Conservation (phyloP, 2,329 filamentous ascomycete genomes). For the Fusarium pseudograminearum region DNA sequence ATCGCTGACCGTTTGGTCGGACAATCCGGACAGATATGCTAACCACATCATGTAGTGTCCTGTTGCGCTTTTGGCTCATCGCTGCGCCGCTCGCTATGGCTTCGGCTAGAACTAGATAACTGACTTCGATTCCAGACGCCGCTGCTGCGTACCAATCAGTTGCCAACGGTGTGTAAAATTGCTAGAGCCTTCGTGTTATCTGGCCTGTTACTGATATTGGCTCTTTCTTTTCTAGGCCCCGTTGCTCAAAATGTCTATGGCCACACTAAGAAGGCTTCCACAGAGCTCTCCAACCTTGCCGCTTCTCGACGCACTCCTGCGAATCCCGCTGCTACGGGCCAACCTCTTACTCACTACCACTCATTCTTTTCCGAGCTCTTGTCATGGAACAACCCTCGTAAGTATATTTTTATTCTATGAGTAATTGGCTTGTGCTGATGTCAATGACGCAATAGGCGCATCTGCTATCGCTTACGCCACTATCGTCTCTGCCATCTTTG, state of each 20-base stretch:
- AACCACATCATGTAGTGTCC: conserved; percentile 36
- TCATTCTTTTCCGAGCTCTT: conserved; percentile 77
- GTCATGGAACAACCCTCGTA: conserved; percentile 77
- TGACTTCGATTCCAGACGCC: conserved; percentile 58
- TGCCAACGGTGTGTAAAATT: conserved; percentile 58
- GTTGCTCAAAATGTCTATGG: conserved; percentile 70
- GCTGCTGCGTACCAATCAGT: conserved; percentile 62
- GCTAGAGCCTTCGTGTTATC: neutral
- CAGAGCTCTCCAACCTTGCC: conserved; percentile 69
- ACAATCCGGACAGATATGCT: conserved; percentile 40
- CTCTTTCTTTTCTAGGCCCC: conserved; percentile 59
- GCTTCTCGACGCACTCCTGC: conserved; percentile 67
- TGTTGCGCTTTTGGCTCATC: conserved; percentile 11
- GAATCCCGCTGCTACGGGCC: conserved; percentile 68
- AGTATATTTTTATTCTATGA: conserved; percentile 47
- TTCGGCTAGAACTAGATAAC: conserved; percentile 29
- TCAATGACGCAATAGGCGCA: conserved; percentile 59
- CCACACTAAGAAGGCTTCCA: conserved; percentile 65
- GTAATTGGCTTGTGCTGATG: conserved; percentile 29
- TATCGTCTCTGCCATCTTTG: conserved; percentile 70
- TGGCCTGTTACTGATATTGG: conserved; percentile 27
- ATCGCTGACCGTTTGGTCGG: conserved; percentile 20
- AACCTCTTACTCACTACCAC: conserved; percentile 76
- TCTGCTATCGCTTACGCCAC: conserved; percentile 73
- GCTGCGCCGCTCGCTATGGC: neutral